These are phyloP conservation scores for Plasmodium billcollinsi DNA, from an alignment of 169 alveolate genomes.

Conservation along the genomic window DNA sequence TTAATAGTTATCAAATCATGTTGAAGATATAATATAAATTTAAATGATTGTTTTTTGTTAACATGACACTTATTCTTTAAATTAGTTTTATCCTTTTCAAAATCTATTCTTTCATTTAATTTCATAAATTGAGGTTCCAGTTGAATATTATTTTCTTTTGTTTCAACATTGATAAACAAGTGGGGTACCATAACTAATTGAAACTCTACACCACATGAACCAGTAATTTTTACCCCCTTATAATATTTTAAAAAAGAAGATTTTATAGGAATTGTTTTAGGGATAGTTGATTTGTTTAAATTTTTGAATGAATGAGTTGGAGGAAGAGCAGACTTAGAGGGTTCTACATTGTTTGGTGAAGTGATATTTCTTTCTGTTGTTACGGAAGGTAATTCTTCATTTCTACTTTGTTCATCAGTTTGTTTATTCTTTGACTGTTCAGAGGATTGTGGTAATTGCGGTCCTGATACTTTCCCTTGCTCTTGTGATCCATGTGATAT, in stretches of 20 bases:
- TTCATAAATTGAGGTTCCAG: background rate
- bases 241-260: slow-evolving; percentile 39
- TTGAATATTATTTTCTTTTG: background rate
- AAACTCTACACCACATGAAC: slow-evolving; percentile 47
- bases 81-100: background rate
- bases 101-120: background rate
- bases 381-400: too few relatives aligned
- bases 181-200: slow-evolving; percentile 32
- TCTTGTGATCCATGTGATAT: too few relatives aligned
- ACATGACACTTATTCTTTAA: slow-evolving; percentile 3
- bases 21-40: background rate
- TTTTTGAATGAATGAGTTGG: background rate
- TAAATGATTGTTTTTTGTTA: background rate
- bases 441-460: too few relatives aligned
- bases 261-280: slow-evolving; percentile 6
- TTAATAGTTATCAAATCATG: background rate
- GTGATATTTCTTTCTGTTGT: too few relatives aligned
- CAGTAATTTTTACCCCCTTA: slow-evolving; percentile 37
- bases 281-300: background rate
- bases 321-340: background rate
- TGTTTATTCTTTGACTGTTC: too few relatives aligned
- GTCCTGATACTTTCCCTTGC: too few relatives aligned
- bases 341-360: too few relatives aligned
- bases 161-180: background rate
- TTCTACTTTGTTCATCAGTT: background rate